Percentiles rank a stretch among this genome's conserved stretches.
phyloP scores from a whole-genome alignment of 805 yeast species.

The Myxozyma monticola region DNA sequence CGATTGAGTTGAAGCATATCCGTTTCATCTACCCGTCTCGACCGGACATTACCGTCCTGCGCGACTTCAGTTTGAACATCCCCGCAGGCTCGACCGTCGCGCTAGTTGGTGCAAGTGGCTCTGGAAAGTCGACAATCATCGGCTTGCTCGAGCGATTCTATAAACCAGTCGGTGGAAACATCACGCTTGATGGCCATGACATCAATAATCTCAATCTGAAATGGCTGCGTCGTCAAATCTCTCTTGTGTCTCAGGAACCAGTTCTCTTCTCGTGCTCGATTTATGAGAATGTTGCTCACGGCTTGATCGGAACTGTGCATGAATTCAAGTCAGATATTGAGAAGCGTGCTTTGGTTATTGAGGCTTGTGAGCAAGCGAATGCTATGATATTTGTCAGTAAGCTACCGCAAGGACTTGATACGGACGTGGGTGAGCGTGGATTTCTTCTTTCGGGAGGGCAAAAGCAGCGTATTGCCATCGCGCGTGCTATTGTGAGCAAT shows the following conservation, averaged over 20 bases:
- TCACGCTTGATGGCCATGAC: conserved; percentile 83
- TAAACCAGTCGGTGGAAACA: conserved; percentile 71
- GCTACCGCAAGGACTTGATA: conserved; percentile 55
- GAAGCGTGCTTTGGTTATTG: conserved; percentile 41
- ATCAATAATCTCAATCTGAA: conserved; percentile 69
- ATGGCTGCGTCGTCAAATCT: conserved; percentile 71
- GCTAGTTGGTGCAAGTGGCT: conserved; percentile 92
- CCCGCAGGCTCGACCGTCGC: conserved; percentile 92
- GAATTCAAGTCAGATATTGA: conserved; percentile 41
- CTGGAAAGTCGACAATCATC: conserved; percentile 89
- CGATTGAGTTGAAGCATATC: conserved; percentile 78
- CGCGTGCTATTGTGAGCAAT: conserved; percentile 56
- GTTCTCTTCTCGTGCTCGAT: conserved; percentile 88
- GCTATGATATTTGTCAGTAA: conserved; percentile 50
- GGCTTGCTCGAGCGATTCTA: conserved; percentile 85
- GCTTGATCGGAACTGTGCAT: conserved; percentile 45
- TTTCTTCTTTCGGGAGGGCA: conserved; percentile 68
- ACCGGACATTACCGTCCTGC: conserved; percentile 79
- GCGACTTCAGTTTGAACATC: conserved; percentile 70
- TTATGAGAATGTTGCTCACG: conserved; percentile 76
- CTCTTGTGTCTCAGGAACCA: conserved; percentile 95
- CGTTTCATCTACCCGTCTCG: conserved; percentile 78
- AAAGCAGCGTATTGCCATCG: conserved; percentile 62
- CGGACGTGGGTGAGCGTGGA: conserved; percentile 53
- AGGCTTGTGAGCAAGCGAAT: conserved; percentile 54